These are phyloP conservation scores for Chlorokybus atmophyticus DNA, from an alignment of 139 green algal species.

Conservation along the genomic window DNA sequence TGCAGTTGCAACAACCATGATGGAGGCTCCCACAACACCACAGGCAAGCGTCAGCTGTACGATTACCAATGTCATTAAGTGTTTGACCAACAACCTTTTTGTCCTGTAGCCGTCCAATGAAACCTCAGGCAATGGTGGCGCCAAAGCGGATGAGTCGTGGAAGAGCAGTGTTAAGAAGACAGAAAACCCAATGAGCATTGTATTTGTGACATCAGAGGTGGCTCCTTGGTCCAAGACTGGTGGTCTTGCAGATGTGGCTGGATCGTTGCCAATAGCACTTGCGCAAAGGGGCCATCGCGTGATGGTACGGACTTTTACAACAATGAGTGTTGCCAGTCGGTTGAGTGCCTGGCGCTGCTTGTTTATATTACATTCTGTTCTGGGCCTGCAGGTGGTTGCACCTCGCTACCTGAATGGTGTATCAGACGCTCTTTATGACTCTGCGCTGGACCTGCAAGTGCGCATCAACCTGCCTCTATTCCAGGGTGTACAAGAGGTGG, in stretches of 20 bases:
- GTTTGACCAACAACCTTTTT: too few species aligned
- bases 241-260: slow-evolving; percentile 55
- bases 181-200: slow-evolving; percentile 29
- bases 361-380: too few species aligned
- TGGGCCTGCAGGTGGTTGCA: slow-evolving; percentile 38
- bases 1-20: too few species aligned
- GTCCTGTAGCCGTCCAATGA: too few species aligned
- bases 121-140: too few species aligned
- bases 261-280: slow-evolving; percentile 41
- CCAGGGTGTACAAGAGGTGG: slow-evolving; percentile 37
- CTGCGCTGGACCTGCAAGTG: slow-evolving; percentile 3
- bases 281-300: slow-evolving; percentile 47
- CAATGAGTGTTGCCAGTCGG: too few species aligned
- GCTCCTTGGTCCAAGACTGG: slow-evolving; percentile 79
- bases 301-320: too few species aligned
- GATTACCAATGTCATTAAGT: too few species aligned
- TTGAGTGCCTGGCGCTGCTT: too few species aligned
- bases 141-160: too few species aligned
- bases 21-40: too few species aligned
- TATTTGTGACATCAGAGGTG: slow-evolving; percentile 51
- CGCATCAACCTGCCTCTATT: slow-evolving; percentile 4
- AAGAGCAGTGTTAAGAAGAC: slow-evolving; percentile 2
- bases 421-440: slow-evolving; percentile 12
- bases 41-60: too few species aligned
- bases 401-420: slow-evolving; percentile 37